A percentile compares a stretch with the other conserved stretches of the same genome.
Conservation (phyloP, 1,284 basidiomycete genomes). For the Sanghuangporus weigelae region DNA sequence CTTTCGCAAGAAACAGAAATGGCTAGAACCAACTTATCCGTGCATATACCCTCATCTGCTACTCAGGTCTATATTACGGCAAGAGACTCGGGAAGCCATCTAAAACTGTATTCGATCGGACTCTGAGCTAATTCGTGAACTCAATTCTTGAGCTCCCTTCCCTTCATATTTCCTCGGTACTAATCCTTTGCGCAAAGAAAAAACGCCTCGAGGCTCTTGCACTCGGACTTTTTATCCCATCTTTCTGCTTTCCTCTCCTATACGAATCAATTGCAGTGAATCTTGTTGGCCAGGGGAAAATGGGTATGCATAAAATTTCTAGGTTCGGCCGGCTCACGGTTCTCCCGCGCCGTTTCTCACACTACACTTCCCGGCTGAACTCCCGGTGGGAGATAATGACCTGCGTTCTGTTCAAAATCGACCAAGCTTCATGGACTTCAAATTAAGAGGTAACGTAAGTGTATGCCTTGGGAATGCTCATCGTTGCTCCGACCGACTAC, state of each 20-base stretch:
- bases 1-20: neutral
- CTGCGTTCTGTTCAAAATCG: neutral
- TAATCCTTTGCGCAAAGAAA: neutral
- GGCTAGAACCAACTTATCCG: too few species aligned
- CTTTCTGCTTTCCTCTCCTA: neutral
- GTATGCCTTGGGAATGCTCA: neutral
- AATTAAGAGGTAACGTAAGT: neutral
- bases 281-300: neutral
- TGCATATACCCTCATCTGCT: too few species aligned
- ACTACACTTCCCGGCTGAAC: neutral
- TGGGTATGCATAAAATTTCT: neutral
- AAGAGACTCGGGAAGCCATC: neutral
- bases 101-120: neutral
- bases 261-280: neutral
- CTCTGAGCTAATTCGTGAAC: neutral
- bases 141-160: neutral
- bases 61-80: neutral
- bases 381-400: neutral
- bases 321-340: neutral
- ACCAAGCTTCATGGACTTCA: neutral
- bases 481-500: neutral
- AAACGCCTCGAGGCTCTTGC: neutral
- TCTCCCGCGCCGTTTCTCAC: conserved; percentile 1
- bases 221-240: neutral
- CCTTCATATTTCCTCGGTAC: neutral